Base-by-base conservation (phyloP, 2,329 filamentous ascomycete genomes). In the Penicillium nordicum region DNA sequence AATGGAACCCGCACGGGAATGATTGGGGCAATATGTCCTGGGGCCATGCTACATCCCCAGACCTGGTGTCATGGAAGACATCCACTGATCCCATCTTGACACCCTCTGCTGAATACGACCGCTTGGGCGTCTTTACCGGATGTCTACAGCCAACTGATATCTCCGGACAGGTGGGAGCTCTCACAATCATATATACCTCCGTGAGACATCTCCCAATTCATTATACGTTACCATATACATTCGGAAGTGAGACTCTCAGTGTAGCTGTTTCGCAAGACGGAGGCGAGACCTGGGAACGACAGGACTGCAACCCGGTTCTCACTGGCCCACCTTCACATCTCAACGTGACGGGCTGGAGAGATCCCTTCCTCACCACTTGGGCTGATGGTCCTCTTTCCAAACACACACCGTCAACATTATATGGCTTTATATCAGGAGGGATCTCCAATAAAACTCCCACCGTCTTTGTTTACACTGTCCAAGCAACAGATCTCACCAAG, bases 401-500 rank as follows among this genome's bases (percentile, higher is more conserved):
- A 16, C 48, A 47, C 16, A 34, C 38, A 32, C 40, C 44, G 6
- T 48, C 56, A 7, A 68, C 60, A 3, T 65, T 82, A 0, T 81
- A 79, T 55, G 80, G 78, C 2, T 71, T 81, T 12, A 69, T 82
- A 9, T 80, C 79, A 0, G 80, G 80, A 1, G 80, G 80, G 0
- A 69, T 82, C 25, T 57, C 66, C 6, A 67, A 67, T 14, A 49
- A 72, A 12, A 74, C 74, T 0, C 80, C 80, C 0, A 78, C 77
- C 0, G 73, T 74, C 0, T 82, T 82, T 52, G 64, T 81, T 0
- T 83, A 82, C 55, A 65, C 70, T 0, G 67, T 82, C 18, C 64
- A 76, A 4, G 67, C 72, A 0, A 58, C 66, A 1, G 70, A 80
- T 48, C 63, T 80, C 3, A 69, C 67, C 1, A 67, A 72, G 11